Evolutionary conservation across 495 filamentous ascomycete genomes (phyloP), one percentile per base, ranked within the genome.

Genomic region (Penicillium subrubescens): DNA sequence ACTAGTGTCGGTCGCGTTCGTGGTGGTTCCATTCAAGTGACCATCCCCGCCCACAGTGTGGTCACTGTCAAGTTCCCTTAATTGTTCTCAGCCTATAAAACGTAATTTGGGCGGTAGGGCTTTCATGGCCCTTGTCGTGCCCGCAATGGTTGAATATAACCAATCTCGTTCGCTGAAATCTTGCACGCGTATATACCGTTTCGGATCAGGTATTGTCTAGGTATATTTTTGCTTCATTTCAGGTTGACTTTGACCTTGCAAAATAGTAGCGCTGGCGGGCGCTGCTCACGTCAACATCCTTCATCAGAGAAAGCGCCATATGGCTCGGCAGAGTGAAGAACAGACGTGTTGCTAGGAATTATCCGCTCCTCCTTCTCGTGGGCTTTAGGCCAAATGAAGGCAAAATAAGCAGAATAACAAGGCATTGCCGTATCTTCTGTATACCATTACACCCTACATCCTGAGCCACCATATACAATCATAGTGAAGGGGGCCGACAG

Each of bases 51-150:
- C 29, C 50, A 53, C 23, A 53, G 50, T 33, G 50, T 53, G 25
- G 50, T 53, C 25, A 53, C 50, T 53, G 50, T 53, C 50, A 53
- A 53, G 50, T 53, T 53, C 17, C 25, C 50, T 53, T 53, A n/a
- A 53, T 53, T 33, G 50, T 46, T 46, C 43, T 46, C 43, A n/a
- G 43, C 43, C 43, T 23, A n/a, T 46, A 46, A 4, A 10, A 46
- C n/a, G 43, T 46, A 23, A 23, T 44, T 44, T 44, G 43, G 2
- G 43, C 43, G n/a, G n/a, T 46, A 46, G 43, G 43, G 43, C 43
- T 46, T 44, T 46, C 43, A 46, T 46, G 19, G n/a, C n/a, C n/a
- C 7, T 46, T 11, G n/a, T 46, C 19, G n/a, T 46, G 8, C 43
- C n/a, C n/a, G n/a, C 15, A n/a, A 21, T 46, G 43, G 43, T 46